Evolutionary conservation across 176 grass and related monocot genomes (phyloP).

Genomic region (Oropetium thomaeum): DNA sequence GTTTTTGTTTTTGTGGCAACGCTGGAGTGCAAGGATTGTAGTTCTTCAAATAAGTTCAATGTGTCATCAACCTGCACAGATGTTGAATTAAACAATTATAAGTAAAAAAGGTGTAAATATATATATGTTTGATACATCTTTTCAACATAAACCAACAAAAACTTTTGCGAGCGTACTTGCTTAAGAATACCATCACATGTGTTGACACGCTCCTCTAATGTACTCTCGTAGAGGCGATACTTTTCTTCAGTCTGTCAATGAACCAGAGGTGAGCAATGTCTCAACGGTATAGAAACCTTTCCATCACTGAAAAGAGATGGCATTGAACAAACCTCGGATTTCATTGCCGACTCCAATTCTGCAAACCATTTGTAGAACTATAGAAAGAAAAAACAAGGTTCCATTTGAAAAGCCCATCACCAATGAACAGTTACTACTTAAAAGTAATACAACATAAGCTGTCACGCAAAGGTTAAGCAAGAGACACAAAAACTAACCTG

Average conservation of each 20-base stretch:
- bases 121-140: neutral
- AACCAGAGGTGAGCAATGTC: constrained; percentile 27
- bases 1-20: constrained; percentile 95
- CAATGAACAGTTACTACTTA: neutral
- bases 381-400: constrained; percentile 8
- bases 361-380: constrained; percentile 99
- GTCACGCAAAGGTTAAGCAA: neutral
- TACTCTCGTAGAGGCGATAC: constrained; percentile 90
- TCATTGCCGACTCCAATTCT: constrained; percentile 91
- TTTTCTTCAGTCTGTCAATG: constrained; percentile 85
- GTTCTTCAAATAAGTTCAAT: constrained; percentile 85
- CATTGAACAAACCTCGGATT: constrained; percentile 77
- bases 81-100: neutral
- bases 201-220: constrained; percentile 67
- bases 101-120: neutral
- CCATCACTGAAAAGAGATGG: constrained; percentile 12
- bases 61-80: constrained; percentile 83
- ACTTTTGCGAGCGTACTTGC: constrained; percentile 49
- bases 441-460: neutral
- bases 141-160: constrained; percentile 28
- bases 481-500: constrained; percentile 47
- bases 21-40: constrained; percentile 78
- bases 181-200: constrained; percentile 93
- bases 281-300: neutral
- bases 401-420: neutral